Evolutionary conservation across 768 basidiomycete species (phyloP).

Genomic region (Pulveroboletus sp.): DNA sequence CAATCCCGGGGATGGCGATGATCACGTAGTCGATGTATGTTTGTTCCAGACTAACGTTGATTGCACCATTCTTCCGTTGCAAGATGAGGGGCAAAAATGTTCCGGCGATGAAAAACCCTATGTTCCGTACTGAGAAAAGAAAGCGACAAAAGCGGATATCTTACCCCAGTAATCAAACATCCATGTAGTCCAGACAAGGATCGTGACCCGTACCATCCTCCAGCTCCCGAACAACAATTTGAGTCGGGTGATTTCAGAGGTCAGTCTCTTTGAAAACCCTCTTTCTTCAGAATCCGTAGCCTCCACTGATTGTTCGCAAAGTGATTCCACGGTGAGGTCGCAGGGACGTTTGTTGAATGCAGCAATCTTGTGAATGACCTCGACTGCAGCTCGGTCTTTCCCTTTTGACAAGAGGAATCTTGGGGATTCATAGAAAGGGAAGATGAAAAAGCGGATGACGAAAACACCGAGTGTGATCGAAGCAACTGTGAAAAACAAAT

Average conservation of each 20-base stretch:
- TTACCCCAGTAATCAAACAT: conserved; percentile 14
- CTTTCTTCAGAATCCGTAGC: neutral
- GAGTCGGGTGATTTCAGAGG: conserved; percentile 9
- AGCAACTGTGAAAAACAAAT: conserved; percentile 7
- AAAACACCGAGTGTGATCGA: conserved; percentile 12
- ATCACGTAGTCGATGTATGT: conserved; percentile 14
- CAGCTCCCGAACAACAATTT: conserved; percentile 13
- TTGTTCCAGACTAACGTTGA: conserved; percentile 2
- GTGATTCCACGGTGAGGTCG: conserved; percentile 15
- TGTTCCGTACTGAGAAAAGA: neutral
- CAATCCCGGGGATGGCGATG: conserved; percentile 7
- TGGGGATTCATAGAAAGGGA: conserved; percentile 17
- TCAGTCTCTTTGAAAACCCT: neutral
- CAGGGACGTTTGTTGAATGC: conserved; percentile 8
- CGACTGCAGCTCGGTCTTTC: conserved; percentile 12
- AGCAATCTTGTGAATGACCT: conserved; percentile 14
- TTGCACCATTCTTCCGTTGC: conserved; percentile 13
- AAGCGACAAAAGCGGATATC: neutral
- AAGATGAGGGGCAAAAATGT: conserved; percentile 10
- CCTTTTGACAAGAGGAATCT: conserved; percentile 15
- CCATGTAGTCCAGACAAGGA: conserved; percentile 13
- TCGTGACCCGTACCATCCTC: conserved; percentile 9
- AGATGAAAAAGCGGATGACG: conserved; percentile 14
- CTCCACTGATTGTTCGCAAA: conserved; percentile 5
- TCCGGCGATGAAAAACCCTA: conserved; percentile 1